Percentiles rank a stretch among this genome's conserved stretches.
Evolutionary conservation across 2,329 filamentous ascomycete genomes (phyloP).

Genomic region (Ascochyta fabae): DNA sequence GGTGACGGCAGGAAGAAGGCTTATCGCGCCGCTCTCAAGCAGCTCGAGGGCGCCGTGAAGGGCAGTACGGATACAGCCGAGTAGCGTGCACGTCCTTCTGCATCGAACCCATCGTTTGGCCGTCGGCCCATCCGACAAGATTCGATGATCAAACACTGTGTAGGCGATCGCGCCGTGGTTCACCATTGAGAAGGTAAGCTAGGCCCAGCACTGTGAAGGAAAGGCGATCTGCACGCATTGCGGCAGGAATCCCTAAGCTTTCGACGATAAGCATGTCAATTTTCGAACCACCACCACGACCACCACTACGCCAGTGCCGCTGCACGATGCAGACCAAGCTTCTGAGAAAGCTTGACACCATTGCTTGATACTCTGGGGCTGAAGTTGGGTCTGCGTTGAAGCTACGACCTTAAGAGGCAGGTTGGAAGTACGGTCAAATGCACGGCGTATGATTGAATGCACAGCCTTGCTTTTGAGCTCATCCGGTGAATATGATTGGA

Average conservation of each 20-base stretch:
- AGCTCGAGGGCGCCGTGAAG: conserved; percentile 67
- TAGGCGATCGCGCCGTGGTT: background rate
- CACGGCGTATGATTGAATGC: conserved; percentile 9
- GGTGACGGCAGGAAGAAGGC: conserved; percentile 48
- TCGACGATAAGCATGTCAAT: conserved; percentile 10
- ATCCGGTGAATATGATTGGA: conserved; percentile 3
- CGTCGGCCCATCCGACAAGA: conserved; percentile 8
- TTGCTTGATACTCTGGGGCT: conserved; percentile 18
- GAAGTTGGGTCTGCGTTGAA: background rate
- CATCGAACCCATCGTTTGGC: conserved; percentile 10
- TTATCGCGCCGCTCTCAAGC: conserved; percentile 64
- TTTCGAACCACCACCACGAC: background rate
- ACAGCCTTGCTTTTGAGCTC: background rate
- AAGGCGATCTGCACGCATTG: conserved; percentile 8
- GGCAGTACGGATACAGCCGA: conserved; percentile 24
- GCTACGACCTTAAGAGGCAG: conserved; percentile 20
- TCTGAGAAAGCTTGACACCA: conserved; percentile 20
- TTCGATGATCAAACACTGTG: background rate
- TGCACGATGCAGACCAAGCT: conserved; percentile 21
- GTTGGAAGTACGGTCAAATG: conserved; percentile 14
- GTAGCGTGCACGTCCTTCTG: conserved; percentile 6
- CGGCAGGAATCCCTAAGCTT: conserved; percentile 12
- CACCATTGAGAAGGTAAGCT: background rate
- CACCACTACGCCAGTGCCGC: background rate
- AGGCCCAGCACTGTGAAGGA: background rate